These are phyloP conservation scores for Dictyostelium brefeldianum DNA, from an alignment of 78 protist species.

Conservation along the genomic window DNA sequence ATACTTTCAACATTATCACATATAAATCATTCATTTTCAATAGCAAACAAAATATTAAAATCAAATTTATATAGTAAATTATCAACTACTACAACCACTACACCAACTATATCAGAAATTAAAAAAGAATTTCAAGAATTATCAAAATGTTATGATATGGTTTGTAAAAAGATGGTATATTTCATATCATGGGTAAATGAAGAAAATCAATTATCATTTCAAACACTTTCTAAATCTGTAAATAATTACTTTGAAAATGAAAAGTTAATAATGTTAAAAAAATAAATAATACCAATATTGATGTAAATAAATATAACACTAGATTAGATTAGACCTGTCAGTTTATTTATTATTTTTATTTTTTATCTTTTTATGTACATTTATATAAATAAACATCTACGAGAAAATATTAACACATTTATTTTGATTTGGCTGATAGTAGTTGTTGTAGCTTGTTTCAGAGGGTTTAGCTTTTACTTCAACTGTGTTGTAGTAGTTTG, in stretches of 20 bases:
- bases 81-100: background rate
- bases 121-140: background rate
- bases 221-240: background rate
- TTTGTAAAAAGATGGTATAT: constrained; percentile 22
- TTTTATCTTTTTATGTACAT: no score
- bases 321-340: no score
- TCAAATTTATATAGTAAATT: background rate
- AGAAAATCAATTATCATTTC: background rate
- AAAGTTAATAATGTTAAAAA: constrained; percentile 11
- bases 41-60: background rate
- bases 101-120: background rate
- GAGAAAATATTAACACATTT: no score
- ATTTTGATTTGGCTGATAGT: no score
- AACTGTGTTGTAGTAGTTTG: no score
- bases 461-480: no score
- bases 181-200: constrained; percentile 47
- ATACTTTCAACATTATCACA: constrained; percentile 47
- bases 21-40: background rate
- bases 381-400: no score
- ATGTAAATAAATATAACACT: background rate
- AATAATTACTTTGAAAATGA: constrained; percentile 11
- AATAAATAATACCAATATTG: background rate
- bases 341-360: no score
- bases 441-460: no score
- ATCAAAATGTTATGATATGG: background rate